Evolutionary conservation across 2,329 filamentous ascomycete species (phyloP), one percentile per base, ranked within the genome.

Genomic region (Penicillium sp.): DNA sequence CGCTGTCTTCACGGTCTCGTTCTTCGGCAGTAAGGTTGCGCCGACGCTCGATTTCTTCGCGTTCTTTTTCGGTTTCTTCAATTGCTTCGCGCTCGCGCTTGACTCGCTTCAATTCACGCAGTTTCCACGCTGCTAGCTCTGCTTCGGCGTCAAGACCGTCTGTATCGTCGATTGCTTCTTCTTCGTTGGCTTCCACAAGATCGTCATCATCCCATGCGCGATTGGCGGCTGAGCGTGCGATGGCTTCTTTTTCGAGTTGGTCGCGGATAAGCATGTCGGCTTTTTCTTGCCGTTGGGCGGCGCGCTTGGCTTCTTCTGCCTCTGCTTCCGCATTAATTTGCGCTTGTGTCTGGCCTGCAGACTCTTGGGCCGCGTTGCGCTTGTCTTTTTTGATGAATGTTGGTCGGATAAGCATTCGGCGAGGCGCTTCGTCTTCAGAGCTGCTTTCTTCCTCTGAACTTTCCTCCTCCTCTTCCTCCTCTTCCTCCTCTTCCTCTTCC

Each of bases 101-200:
- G 61, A 97, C 85, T 8, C 94, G 88, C 72, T 88, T 88, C 40
- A 99, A 81, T 75, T 99, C 94, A 45, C 94, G 87, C 46, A 99
- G 81, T 70, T 93, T 94, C 93, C 94, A 99, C 0, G 92, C 92
- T 6, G 92, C 92, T 58, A 88, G 84, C 73, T 99, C 94, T 7
- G 90, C 92, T 58, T 89, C 92, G 0, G 90, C 89, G 71, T 97
- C 92, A 3, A 92, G 66, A 34, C 86, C 90, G 70, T 99, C 94
- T 2, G 88, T 90, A 66, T 96, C 94, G 72, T 97, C 91, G 18
- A 97, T 87, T 45, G 90, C 89, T 32, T 86, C 85, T 54, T 85
- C 84, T 24, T 84, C 85, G 21, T 83, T 82, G 5, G 86, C 84
- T n/a, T 86, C 83, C 16, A 83, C 81, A 13, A 86, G 82, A 3